Evolutionary conservation across 208 protist species (phyloP).

Genomic region (Leptomonas pyrrhocoris): DNA sequence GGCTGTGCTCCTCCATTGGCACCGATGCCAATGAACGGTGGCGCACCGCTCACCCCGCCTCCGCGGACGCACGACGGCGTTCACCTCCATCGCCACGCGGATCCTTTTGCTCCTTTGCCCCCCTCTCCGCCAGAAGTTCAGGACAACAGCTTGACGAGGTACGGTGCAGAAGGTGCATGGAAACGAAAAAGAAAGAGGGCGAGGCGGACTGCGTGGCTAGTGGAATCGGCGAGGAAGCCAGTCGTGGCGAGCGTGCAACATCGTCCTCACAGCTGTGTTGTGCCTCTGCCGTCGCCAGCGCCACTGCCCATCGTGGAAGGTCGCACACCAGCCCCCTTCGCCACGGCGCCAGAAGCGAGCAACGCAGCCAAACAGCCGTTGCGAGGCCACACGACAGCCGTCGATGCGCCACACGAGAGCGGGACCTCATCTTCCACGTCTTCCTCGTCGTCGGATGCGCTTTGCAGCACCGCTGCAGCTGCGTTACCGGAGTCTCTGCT

Average conservation of each 20-base stretch:
- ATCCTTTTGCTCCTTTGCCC: slow-evolving; percentile 1
- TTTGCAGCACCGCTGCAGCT: neutral
- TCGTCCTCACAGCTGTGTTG: neutral
- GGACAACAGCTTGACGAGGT: neutral
- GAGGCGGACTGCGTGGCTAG: neutral
- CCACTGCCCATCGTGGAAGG: slow-evolving; percentile 1
- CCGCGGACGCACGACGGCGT: slow-evolving; percentile 14
- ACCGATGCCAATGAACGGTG: neutral
- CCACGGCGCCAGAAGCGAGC: neutral
- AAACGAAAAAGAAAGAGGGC: neutral
- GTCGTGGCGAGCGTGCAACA: neutral
- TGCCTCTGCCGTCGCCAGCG: neutral
- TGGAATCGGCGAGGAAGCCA: neutral
- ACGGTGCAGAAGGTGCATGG: neutral
- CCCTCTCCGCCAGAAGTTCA: neutral
- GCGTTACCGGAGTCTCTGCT: neutral
- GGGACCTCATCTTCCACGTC: no score
- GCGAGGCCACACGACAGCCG: no score
- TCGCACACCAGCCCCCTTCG: no score
- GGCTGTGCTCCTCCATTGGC: no score
- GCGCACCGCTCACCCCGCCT: neutral
- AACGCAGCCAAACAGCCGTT: neutral
- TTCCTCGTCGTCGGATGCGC: neutral
- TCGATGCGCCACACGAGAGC: no score
- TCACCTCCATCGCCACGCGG: slow-evolving; percentile 17